Evolutionary conservation across 495 filamentous ascomycete species (phyloP), one percentile per base, ranked within the genome.

Genomic region (Penicillium lagena): DNA sequence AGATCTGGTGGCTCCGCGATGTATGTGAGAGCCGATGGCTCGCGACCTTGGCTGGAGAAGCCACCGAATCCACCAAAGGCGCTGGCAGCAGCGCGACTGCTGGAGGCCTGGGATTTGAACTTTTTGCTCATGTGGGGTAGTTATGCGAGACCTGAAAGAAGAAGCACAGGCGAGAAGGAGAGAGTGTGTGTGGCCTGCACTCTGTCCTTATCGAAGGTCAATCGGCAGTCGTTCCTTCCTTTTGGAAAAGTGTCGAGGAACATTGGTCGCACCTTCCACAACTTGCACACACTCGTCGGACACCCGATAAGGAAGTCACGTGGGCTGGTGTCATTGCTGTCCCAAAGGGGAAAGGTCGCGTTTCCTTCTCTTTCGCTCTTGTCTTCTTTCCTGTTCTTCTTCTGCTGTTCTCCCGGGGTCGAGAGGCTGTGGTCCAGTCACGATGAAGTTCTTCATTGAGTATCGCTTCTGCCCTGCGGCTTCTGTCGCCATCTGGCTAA

Each of bases 361-460:
- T 32, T 28, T 7, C 32, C 9, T 0, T 34, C n/a, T 42, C 17
- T 35, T 34, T 38, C 22, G 30, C 41, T 39, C 40, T 47, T 38
- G 27, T 43, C 34, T 42, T 45, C 40, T 29, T 35, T 32, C 38
- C 17, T 15, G 29, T 41, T 39, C 13, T 40, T 27, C 47, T 22
- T 44, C 15, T 42, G 39, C 45, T 40, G 47, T 45, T 40, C 49
- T 47, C 39, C 39, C 45, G 45, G 44, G 33, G 49, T 32, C 40
- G 39, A 54, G 56, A 51, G 46, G 57, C 40, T 40, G 51, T 22
- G 52, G 58, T 57, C 47, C 56, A 52, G 49, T 60, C 72, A 83
- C 66, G 47, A 98, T 98, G 93, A 93, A 85, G 78, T 97, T 97
- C 76, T 87, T 89, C 54, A 97, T 97, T 54, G 93, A 95, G 83